Percentiles rank a stretch among this genome's conserved stretches.
phyloP scores from a whole-genome alignment of 768 basidiomycete species.

The Pleurotus pulmonarius region DNA sequence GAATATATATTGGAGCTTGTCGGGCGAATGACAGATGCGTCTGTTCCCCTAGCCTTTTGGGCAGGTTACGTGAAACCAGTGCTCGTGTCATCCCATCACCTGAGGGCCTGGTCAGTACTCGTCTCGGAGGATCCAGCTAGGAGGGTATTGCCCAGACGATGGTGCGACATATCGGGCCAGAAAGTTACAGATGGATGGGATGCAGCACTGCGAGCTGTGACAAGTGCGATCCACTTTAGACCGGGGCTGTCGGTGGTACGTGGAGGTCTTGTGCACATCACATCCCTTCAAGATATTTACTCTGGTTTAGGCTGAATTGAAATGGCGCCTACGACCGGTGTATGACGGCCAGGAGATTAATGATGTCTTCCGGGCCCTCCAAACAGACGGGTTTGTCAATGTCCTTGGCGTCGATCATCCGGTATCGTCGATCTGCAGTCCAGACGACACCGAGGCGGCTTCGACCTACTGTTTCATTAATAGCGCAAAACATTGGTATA shows the following conservation, averaged over 20 bases:
- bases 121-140: constrained; percentile 41
- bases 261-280: constrained; percentile 24
- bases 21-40: constrained; percentile 38
- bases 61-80: constrained; percentile 54
- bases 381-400: constrained; percentile 47
- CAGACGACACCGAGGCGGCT: constrained; percentile 52
- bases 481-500: constrained; percentile 62
- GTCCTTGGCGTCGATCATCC: constrained; percentile 21
- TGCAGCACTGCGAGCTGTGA: constrained; percentile 65
- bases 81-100: constrained; percentile 52
- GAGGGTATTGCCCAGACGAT: constrained; percentile 64
- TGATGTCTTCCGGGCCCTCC: constrained; percentile 55
- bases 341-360: constrained; percentile 75
- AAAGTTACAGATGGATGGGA: constrained; percentile 65
- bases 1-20: constrained; percentile 27
- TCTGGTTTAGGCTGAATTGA: constrained; percentile 53
- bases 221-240: constrained; percentile 60
- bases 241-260: constrained; percentile 68
- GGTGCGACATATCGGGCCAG: constrained; percentile 69
- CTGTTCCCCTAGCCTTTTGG: constrained; percentile 63
- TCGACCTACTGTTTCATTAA: constrained; percentile 55
- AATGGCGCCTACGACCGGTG: constrained; percentile 65
- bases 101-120: constrained; percentile 53
- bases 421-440: constrained; percentile 19
- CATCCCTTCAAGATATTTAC: constrained; percentile 4